Conservation (phyloP, 2,329 filamentous ascomycete species). For the Trichoderma sp. region DNA sequence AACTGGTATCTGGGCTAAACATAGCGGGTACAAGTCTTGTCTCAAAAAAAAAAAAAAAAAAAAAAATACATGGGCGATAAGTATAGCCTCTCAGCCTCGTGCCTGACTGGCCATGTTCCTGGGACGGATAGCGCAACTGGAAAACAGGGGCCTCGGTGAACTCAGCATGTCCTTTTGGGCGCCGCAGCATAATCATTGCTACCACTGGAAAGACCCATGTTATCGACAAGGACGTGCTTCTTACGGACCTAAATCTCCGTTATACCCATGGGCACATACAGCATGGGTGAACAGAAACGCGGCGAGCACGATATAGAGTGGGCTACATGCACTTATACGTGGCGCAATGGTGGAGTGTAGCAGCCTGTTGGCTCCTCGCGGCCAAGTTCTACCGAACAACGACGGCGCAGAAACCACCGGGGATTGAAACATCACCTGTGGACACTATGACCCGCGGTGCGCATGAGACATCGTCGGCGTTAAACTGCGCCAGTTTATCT, state of each 20-base stretch:
- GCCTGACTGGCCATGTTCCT: conserved; percentile 11
- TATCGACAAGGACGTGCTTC: background rate
- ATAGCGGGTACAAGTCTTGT: background rate
- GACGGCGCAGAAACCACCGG: conserved; percentile 1
- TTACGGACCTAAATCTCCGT: background rate
- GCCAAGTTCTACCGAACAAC: background rate
- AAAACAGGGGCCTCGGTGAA: conserved; percentile 19
- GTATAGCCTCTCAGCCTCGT: conserved; percentile 23
- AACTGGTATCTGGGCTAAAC: background rate
- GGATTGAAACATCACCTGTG: background rate
- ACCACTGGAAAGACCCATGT: background rate
- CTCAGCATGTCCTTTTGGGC: background rate
- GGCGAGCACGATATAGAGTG: background rate
- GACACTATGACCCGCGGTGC: background rate
- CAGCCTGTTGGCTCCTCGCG: background rate
- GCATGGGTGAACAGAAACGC: background rate
- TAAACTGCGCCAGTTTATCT: background rate
- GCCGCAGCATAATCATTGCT: background rate
- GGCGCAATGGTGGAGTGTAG: background rate
- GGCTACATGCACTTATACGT: background rate
- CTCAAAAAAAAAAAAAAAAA: background rate
- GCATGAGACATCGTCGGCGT: conserved; percentile 4
- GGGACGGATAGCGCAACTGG: conserved; percentile 16
- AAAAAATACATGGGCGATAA: background rate
- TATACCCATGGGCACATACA: background rate